Evolutionary conservation across 306 rosid genomes (phyloP).

Genomic region (Dicorynia guianensis): DNA sequence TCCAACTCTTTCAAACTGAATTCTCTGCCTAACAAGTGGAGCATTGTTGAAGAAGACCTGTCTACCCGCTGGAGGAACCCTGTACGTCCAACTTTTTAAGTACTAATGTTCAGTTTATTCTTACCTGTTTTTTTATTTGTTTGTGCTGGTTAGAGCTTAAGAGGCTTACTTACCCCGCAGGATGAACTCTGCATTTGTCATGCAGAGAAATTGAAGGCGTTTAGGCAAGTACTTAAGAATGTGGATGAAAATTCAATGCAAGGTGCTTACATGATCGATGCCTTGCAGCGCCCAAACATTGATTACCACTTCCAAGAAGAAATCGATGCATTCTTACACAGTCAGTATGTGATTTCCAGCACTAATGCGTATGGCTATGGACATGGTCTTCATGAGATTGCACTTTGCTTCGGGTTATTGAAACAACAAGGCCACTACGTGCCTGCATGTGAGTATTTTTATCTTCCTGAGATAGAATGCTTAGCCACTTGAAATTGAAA

Average conservation of each 20-base stretch:
- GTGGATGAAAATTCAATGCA: slow-evolving; percentile 27
- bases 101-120: not conserved
- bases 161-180: slow-evolving; percentile 10
- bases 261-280: slow-evolving; percentile 49
- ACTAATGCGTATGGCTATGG: not conserved
- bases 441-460: slow-evolving; percentile 28
- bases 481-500: not conserved
- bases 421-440: slow-evolving; percentile 48
- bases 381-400: slow-evolving; percentile 31
- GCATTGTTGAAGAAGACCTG: slow-evolving; percentile 7
- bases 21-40: slow-evolving; percentile 43
- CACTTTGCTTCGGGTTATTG: slow-evolving; percentile 45
- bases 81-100: slow-evolving; percentile 22
- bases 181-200: slow-evolving; percentile 24
- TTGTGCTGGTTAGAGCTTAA: too few species aligned
- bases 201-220: slow-evolving; percentile 27
- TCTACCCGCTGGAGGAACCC: not conserved
- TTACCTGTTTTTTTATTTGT: not conserved
- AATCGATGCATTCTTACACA: slow-evolving; percentile 41
- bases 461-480: not conserved
- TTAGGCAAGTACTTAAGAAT: slow-evolving; percentile 36
- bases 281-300: slow-evolving; percentile 53
- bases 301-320: slow-evolving; percentile 56
- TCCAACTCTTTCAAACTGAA: not conserved
- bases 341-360: slow-evolving; percentile 16